Conservation (phyloP, 2,329 filamentous ascomycete genomes). For the Diplodia sapinea region DNA sequence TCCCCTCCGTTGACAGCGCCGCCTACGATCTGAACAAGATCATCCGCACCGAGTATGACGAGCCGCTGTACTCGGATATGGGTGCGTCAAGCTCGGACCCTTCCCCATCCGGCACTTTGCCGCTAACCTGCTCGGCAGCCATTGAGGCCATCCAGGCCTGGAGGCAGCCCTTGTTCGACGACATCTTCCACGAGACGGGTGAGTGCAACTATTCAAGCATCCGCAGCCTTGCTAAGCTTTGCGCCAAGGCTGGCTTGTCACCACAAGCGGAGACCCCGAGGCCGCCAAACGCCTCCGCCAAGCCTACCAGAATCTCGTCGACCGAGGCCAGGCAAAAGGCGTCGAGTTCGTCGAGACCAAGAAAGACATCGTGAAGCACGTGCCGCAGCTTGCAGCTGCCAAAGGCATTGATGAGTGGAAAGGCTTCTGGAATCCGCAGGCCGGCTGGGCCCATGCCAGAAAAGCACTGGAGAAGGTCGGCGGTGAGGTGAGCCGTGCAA, state of each 20-base stretch:
- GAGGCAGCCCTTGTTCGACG: constrained; percentile 32
- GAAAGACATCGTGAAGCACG: constrained; percentile 32
- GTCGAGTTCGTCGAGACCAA: constrained; percentile 32
- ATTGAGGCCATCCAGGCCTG: constrained; percentile 34
- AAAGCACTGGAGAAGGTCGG: constrained; percentile 32
- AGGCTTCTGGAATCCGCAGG: constrained; percentile 36
- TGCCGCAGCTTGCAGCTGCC: constrained; percentile 30
- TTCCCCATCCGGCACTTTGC: not conserved
- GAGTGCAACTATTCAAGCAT: not conserved
- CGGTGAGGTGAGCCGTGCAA: constrained; percentile 35
- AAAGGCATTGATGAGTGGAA: constrained; percentile 34
- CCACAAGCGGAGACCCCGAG: constrained; percentile 33
- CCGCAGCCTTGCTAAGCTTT: constrained; percentile 5
- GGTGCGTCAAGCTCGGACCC: constrained; percentile 22
- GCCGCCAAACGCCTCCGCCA: constrained; percentile 32
- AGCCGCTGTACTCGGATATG: constrained; percentile 35
- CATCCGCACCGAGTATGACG: constrained; percentile 35
- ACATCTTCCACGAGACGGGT: constrained; percentile 32
- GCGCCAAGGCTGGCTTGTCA: constrained; percentile 32
- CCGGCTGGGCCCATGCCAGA: constrained; percentile 36
- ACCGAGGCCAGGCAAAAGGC: constrained; percentile 25
- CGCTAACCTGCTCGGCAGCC: constrained; percentile 10
- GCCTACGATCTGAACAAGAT: constrained; percentile 35
- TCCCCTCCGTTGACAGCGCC: constrained; percentile 31
- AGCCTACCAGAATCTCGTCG: constrained; percentile 32